A percentile compares a stretch with the other conserved stretches of the same genome.
These are phyloP conservation scores for Chrysanthemum lavandulifolium DNA, from an alignment of 129 eudicot species.

Conservation along the genomic window DNA sequence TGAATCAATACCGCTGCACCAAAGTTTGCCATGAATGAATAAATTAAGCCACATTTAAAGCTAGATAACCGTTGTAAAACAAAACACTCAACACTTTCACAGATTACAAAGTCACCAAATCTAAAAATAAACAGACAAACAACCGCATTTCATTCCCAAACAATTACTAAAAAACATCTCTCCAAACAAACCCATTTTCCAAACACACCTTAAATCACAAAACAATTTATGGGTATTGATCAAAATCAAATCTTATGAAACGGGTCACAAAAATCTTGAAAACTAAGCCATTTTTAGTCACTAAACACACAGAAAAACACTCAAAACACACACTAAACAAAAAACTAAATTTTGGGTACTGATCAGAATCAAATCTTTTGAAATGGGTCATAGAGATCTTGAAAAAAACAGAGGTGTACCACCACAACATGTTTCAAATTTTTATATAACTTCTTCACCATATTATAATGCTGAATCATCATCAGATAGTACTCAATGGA, in stretches of 20 bases:
- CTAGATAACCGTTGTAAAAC: slow-evolving; percentile 17
- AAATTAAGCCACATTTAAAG: too few relatives aligned
- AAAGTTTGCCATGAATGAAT: too few relatives aligned
- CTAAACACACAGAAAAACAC: background rate
- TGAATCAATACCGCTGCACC: too few relatives aligned
- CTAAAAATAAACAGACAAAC: slow-evolving; percentile 26
- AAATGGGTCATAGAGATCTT: slow-evolving; percentile 73
- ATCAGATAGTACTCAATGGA: slow-evolving; percentile 55
- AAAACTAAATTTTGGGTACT: background rate
- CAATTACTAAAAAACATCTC: too few relatives aligned
- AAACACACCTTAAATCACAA: background rate
- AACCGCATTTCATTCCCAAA: slow-evolving; percentile 25
- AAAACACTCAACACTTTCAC: background rate
- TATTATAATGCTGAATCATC: slow-evolving; percentile 28
- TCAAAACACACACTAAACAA: background rate
- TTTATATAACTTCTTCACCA: slow-evolving; percentile 36
- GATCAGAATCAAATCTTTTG: slow-evolving; percentile 12
- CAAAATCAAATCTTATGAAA: slow-evolving; percentile 25
- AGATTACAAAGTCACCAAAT: slow-evolving; percentile 31
- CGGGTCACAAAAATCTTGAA: slow-evolving; percentile 75
- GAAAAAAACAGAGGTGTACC: slow-evolving; percentile 54
- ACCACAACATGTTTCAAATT: slow-evolving; percentile 24
- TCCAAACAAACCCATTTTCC: background rate
- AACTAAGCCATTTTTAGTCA: slow-evolving; percentile 22
- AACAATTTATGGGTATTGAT: background rate